A percentile compares a stretch with the other conserved stretches of the same genome.
Conservation (phyloP, 2,329 filamentous ascomycete species). For the Dothideomycetes sp. region DNA sequence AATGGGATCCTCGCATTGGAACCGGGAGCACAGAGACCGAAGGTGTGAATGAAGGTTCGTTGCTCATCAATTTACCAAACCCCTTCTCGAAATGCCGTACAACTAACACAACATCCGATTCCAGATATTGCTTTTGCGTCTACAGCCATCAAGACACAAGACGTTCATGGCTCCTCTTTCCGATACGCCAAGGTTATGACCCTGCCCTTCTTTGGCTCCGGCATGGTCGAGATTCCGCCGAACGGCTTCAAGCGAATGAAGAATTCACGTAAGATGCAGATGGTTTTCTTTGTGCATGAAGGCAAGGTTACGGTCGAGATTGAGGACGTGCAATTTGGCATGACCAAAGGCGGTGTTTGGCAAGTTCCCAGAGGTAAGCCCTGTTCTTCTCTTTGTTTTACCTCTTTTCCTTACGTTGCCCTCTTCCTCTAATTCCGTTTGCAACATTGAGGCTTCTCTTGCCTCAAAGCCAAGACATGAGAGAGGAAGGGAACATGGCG, state of each 20-base stretch:
- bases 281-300: constrained; percentile 85
- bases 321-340: constrained; percentile 66
- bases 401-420: neutral
- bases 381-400: neutral
- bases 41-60: constrained; percentile 31
- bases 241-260: constrained; percentile 79
- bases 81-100: constrained; percentile 3
- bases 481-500: too few species aligned
- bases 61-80: neutral
- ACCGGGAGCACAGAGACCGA: constrained; percentile 29
- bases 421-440: too few species aligned
- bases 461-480: too few species aligned
- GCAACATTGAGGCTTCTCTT: too few species aligned
- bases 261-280: constrained; percentile 92
- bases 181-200: constrained; percentile 81
- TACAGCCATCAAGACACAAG: constrained; percentile 47
- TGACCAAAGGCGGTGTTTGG: constrained; percentile 81
- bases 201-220: constrained; percentile 77
- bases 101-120: neutral
- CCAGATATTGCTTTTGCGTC: constrained; percentile 54
- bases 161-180: constrained; percentile 61
- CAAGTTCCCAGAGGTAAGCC: constrained; percentile 85
- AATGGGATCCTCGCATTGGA: constrained; percentile 37
- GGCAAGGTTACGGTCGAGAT: constrained; percentile 76
- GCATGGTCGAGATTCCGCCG: constrained; percentile 79